Percentiles rank a stretch among this genome's conserved stretches.
phyloP scores from a whole-genome alignment of 331 rosid species.

The Pyracantha coccinea region DNA sequence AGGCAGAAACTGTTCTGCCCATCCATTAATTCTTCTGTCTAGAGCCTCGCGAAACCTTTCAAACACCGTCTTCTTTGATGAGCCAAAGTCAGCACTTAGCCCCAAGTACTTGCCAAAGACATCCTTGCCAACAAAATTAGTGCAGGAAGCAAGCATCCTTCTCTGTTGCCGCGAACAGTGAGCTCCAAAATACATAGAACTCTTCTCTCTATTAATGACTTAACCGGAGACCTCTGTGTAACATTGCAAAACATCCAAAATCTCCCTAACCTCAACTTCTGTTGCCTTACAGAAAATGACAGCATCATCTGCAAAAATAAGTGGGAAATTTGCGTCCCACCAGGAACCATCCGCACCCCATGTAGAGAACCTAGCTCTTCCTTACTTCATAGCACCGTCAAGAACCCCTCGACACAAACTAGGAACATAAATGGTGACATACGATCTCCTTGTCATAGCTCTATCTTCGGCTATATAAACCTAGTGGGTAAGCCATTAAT shows the following conservation, averaged over 20 bases:
- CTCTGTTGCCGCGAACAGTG: not conserved
- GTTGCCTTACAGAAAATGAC: too few species aligned
- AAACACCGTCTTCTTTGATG: not conserved
- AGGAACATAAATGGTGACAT: not conserved
- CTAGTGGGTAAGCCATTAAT: not conserved
- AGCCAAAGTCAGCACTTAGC: not conserved
- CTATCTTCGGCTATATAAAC: not conserved
- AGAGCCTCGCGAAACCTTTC: not conserved
- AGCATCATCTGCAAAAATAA: not conserved
- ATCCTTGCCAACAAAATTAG: too few species aligned
- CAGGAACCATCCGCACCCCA: not conserved
- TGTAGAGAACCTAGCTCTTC: rapidly evolving
- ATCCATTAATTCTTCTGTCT: not conserved
- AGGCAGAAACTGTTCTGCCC: not conserved
- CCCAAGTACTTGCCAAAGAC: not conserved
- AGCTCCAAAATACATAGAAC: not conserved
- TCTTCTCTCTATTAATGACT: not conserved
- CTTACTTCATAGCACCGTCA: rapidly evolving
- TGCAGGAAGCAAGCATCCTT: too few species aligned
- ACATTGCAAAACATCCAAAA: too few species aligned
- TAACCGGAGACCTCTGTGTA: not conserved
- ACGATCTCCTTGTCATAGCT: not conserved
- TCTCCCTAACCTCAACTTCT: not conserved
- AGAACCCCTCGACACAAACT: not conserved
- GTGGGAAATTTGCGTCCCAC: not conserved